These are phyloP conservation scores for Scolecobasidium constrictum DNA, from an alignment of 2,329 filamentous ascomycete species.

Conservation along the genomic window DNA sequence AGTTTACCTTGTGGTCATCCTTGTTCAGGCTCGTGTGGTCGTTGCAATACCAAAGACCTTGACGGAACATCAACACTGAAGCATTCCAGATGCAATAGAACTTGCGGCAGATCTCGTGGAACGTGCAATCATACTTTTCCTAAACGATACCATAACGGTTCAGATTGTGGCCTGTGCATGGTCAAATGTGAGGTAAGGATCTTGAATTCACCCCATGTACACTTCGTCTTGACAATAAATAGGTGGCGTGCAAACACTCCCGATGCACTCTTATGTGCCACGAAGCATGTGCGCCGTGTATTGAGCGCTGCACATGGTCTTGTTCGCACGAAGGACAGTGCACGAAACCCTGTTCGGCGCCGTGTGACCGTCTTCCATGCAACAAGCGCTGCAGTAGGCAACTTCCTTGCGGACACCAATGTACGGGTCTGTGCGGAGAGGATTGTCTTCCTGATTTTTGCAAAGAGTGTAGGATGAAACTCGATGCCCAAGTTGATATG, in stretches of 20 bases:
- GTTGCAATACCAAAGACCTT: constrained; percentile 3
- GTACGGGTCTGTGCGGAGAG: constrained; percentile 23
- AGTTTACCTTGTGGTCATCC: constrained; percentile 13
- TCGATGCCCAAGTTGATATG: constrained; percentile 18
- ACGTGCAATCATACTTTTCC: constrained; percentile 22
- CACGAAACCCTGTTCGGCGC: constrained; percentile 23
- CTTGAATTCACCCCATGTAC: no score
- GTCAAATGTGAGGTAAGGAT: no score
- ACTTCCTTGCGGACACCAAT: constrained; percentile 21
- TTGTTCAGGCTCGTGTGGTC: constrained; percentile 8
- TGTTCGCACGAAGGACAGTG: constrained; percentile 24
- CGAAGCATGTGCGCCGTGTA: constrained; percentile 24
- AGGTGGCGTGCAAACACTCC: constrained; percentile 20
- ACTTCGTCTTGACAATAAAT: no score
- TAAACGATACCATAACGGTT: no score
- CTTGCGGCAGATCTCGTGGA: constrained; percentile 17
- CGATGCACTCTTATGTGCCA: constrained; percentile 17
- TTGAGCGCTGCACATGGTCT: constrained; percentile 21
- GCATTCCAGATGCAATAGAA: constrained; percentile 14
- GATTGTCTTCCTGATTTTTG: constrained; percentile 14
- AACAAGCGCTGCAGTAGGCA: constrained; percentile 18
- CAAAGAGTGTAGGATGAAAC: constrained; percentile 8
- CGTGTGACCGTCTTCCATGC: constrained; percentile 22
- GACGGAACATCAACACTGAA: not conserved
- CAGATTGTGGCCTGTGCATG: no score